Evolutionary conservation across 352 stramenopile genomes (phyloP).

Genomic region (Pythium aphanidermatum): DNA sequence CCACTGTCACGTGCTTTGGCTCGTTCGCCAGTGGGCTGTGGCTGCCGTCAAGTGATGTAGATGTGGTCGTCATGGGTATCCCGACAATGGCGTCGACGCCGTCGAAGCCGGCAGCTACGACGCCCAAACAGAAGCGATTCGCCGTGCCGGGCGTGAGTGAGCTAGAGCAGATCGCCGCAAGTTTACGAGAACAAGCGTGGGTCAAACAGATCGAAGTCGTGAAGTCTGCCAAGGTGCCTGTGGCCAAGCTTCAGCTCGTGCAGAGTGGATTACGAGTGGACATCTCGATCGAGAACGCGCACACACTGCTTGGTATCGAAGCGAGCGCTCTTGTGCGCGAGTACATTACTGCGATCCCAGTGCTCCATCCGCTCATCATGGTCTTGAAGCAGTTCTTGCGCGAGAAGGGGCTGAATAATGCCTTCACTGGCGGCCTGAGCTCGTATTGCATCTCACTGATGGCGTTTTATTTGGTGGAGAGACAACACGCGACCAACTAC

Average conservation of each 20-base stretch:
- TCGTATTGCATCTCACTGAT: constrained; percentile 86
- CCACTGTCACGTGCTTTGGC: constrained; percentile 68
- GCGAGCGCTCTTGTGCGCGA: constrained; percentile 76
- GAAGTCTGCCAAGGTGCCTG: constrained; percentile 75
- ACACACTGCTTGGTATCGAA: constrained; percentile 74
- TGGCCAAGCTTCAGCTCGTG: constrained; percentile 74
- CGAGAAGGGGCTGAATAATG: constrained; percentile 86
- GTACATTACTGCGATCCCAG: constrained; percentile 58
- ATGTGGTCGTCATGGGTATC: constrained; percentile 82
- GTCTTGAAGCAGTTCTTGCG: constrained; percentile 85
- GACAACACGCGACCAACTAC: constrained; percentile 34
- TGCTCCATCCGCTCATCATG: constrained; percentile 75
- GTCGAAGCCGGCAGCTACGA: constrained; percentile 6
- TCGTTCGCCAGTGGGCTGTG: constrained; percentile 85
- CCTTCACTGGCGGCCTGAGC: constrained; percentile 85
- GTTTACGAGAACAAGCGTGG: constrained; percentile 56
- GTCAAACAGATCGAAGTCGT: constrained; percentile 79
- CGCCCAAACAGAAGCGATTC: constrained; percentile 35
- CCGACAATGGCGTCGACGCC: constrained; percentile 1
- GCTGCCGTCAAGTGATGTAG: constrained; percentile 84
- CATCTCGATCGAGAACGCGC: constrained; percentile 85
- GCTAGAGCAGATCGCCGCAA: constrained; percentile 49
- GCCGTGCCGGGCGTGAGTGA: constrained; percentile 39
- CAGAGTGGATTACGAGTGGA: constrained; percentile 68
- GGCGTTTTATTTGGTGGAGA: constrained; percentile 74